Evolutionary conservation across 2,329 filamentous ascomycete genomes (phyloP), one percentile per base, ranked within the genome.

Genomic region (Xylariaceae sp.): DNA sequence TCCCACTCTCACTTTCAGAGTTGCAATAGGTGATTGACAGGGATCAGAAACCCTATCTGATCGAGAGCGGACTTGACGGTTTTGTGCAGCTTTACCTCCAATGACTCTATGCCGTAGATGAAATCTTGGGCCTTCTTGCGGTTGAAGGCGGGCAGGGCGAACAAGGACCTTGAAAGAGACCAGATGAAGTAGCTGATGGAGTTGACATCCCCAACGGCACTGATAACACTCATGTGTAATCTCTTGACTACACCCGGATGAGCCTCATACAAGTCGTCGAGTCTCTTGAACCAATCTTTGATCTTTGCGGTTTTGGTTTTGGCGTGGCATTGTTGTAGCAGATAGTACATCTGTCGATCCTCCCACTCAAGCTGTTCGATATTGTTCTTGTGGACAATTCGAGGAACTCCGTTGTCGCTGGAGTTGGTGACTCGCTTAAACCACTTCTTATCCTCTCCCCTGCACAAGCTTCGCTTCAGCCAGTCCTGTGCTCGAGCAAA

Each of bases 251-350:
- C 63, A 1, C 40, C 11, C 0, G 67, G 65, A 37, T 68, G 53
- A 0, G 58, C 40, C 2, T 50, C 47, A 45, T 74, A 64, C 1
- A 74, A 57, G 2, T 65, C 58, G 2, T 58, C 59, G 5, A 76
- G 51, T 41, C 71, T 70, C 42, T 65, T 57, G 19, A 75, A 57
- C 67, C 67, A 74, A 1, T 67, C 53, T 2, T 62, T 49, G 1
- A 72, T 66, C 11, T 66, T 63, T 0, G 55, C 19, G 6, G 64
- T 59, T 5, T 54, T 67, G 0, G 61, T 68, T 1, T 68, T 63
- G 0, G 58, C 41, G 6, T 71, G 65, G 40, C 71, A 76, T 2
- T 77, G 68, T 2, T 65, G 67, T 5, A 77, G 55, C 17, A 76
- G 53, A 48, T 69, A 71, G 43, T 71, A 63, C 3, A 75, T 55